phyloP scores from a whole-genome alignment of 2,329 filamentous ascomycete species.

The Pseudofabraea citricarpa region DNA sequence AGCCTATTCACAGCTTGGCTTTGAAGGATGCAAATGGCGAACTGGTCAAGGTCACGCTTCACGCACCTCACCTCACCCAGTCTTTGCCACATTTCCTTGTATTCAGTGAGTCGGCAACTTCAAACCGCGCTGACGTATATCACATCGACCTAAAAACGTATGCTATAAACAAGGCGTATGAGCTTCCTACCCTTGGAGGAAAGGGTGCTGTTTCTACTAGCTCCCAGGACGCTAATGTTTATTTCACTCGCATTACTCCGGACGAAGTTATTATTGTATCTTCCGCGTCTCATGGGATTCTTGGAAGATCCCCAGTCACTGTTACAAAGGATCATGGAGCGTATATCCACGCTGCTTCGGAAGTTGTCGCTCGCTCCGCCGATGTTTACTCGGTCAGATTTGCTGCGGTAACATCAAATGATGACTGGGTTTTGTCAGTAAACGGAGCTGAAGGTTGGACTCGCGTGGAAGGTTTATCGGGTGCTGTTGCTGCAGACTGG shows the following conservation, averaged over 20 bases:
- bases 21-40: slow-evolving; percentile 41
- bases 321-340: slow-evolving; percentile 34
- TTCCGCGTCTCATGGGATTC: slow-evolving; percentile 69
- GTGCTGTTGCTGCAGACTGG: slow-evolving; percentile 74
- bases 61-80: slow-evolving; percentile 68
- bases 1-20: slow-evolving; percentile 49
- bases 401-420: slow-evolving; percentile 60
- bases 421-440: slow-evolving; percentile 78
- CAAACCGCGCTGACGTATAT: slow-evolving; percentile 81
- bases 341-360: slow-evolving; percentile 68
- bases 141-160: slow-evolving; percentile 66
- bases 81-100: slow-evolving; percentile 80
- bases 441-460: slow-evolving; percentile 80
- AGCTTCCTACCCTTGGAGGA: slow-evolving; percentile 66
- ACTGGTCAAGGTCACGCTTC: slow-evolving; percentile 57
- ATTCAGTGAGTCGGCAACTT: slow-evolving; percentile 64
- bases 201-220: slow-evolving; percentile 74
- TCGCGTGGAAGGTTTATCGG: slow-evolving; percentile 76
- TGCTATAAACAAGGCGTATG: slow-evolving; percentile 68
- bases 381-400: slow-evolving; percentile 73
- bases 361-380: slow-evolving; percentile 68
- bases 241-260: slow-evolving; percentile 77
- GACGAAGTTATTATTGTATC: slow-evolving; percentile 71
- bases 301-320: slow-evolving; percentile 68
- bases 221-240: slow-evolving; percentile 74